Conservation (phyloP, 2,329 filamentous ascomycete genomes). For the Calycina marina region DNA sequence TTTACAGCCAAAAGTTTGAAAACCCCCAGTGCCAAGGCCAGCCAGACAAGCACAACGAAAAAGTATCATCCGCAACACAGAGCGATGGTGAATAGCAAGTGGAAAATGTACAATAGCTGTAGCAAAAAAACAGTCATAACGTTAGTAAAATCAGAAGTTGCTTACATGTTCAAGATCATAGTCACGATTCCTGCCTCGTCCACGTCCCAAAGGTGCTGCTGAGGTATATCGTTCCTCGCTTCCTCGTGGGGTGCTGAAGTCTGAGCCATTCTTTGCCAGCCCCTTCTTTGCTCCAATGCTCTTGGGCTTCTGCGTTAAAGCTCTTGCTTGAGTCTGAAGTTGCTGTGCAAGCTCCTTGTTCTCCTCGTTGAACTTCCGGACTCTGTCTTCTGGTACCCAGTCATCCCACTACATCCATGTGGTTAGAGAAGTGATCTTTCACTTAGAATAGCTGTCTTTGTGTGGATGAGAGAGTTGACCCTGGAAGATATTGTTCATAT, state of each 20-base stretch:
- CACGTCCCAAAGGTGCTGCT: conserved; percentile 45
- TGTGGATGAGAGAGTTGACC: too few relatives aligned
- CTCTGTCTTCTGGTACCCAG: conserved; percentile 87
- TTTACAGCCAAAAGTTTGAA: too few relatives aligned
- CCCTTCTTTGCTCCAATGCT: conserved; percentile 38
- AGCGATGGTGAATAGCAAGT: too few relatives aligned
- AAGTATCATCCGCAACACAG: too few relatives aligned
- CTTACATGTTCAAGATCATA: conserved; percentile 72
- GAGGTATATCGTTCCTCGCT: conserved; percentile 63
- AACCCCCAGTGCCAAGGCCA: too few relatives aligned
- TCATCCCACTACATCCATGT: conserved; percentile 59
- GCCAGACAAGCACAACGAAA: too few relatives aligned
- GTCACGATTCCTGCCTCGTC: conserved; percentile 61
- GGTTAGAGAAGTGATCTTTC: too few relatives aligned
- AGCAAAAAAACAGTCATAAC: not conserved
- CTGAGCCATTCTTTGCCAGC: conserved; percentile 34
- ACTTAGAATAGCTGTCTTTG: too few relatives aligned
- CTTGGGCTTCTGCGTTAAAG: conserved; percentile 24
- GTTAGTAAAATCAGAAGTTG: conserved; percentile 12
- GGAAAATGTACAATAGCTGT: not conserved
- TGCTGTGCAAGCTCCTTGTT: conserved; percentile 78
- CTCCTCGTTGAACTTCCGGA: conserved; percentile 88
- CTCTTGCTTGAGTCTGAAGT: conserved; percentile 50
- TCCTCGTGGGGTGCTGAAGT: conserved; percentile 50
- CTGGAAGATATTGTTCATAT: too few relatives aligned